Conservation (phyloP, 192 early-diverging fungal species). For the Diversispora eburnea region DNA sequence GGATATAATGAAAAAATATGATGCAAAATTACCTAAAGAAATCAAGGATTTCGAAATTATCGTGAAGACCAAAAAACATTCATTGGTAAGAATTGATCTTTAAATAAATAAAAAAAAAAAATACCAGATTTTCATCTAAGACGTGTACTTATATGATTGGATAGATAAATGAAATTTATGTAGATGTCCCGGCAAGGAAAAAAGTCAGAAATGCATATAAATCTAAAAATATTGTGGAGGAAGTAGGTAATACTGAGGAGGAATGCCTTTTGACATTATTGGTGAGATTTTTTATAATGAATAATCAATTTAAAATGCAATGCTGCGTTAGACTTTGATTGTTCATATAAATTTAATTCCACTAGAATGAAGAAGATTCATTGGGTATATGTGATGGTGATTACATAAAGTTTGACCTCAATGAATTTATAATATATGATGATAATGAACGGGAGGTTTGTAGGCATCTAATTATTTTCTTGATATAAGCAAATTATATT, state of each 20-base stretch:
- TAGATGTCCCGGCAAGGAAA: neutral
- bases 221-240: neutral
- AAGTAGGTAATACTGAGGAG: neutral
- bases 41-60: neutral
- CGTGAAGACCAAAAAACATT: neutral
- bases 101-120: neutral
- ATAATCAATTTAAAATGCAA: neutral
- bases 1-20: neutral
- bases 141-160: neutral
- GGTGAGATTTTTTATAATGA: neutral
- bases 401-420: neutral
- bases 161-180: neutral
- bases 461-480: neutral
- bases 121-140: neutral
- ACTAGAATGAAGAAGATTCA: neutral
- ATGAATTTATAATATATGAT: neutral
- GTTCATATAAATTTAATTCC: neutral
- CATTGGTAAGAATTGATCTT: neutral
- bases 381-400: neutral
- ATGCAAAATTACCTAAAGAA: neutral
- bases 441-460: neutral
- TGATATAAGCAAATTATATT: neutral
- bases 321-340: neutral
- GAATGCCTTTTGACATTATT: neutral
- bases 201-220: neutral